These are phyloP conservation scores for Nepenthes mirabilis DNA, from an alignment of 148 eudicot species.

Conservation along the genomic window DNA sequence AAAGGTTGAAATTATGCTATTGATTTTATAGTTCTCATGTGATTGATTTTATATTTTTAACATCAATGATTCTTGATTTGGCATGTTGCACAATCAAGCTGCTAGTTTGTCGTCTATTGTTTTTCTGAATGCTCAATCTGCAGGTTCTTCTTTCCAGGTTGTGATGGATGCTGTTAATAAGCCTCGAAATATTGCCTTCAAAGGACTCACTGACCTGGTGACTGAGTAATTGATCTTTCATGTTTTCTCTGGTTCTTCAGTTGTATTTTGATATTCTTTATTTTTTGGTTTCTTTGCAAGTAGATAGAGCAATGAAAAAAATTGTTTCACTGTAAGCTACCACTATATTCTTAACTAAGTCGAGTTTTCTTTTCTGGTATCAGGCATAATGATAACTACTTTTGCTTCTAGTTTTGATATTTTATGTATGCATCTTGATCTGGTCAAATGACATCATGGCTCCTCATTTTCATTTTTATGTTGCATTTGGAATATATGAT, in stretches of 20 bases:
- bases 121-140: not conserved
- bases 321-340: too few relatives aligned
- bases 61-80: not conserved
- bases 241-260: conserved; percentile 4
- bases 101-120: conserved; percentile 1
- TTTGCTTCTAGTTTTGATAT: too few relatives aligned
- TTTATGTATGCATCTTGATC: too few relatives aligned
- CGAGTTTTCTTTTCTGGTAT: too few relatives aligned
- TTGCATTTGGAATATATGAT: too few relatives aligned
- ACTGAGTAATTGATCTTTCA: conserved; percentile 56
- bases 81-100: conserved; percentile 1
- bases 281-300: not conserved
- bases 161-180: conserved; percentile 96
- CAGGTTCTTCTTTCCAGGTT: conserved; percentile 40
- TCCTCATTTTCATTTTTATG: too few relatives aligned
- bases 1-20: too few relatives aligned
- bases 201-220: conserved; percentile 93
- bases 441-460: too few relatives aligned
- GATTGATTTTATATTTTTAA: too few relatives aligned
- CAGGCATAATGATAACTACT: too few relatives aligned
- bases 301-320: not conserved
- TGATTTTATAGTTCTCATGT: too few relatives aligned
- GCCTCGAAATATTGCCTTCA: conserved; percentile 78
- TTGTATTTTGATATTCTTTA: not conserved
- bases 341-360: too few relatives aligned